A percentile compares a stretch with the other conserved stretches of the same genome.
phyloP scores from a whole-genome alignment of 1,284 basidiomycete genomes.

The Psilocybe mexicana region DNA sequence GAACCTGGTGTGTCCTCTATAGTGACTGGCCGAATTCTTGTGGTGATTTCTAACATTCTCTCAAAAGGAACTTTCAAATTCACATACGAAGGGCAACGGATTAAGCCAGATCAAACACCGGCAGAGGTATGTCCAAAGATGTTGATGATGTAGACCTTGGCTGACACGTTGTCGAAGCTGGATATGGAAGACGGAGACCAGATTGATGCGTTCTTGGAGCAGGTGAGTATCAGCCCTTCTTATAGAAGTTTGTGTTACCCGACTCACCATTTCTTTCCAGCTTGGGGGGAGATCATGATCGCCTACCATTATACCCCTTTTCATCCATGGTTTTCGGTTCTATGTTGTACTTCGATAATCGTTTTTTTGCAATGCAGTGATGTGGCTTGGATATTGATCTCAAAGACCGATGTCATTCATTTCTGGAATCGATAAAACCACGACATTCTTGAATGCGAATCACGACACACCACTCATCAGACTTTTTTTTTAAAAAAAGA shows the following conservation, averaged over 20 bases:
- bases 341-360: neutral
- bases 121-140: slow-evolving; percentile 39
- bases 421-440: neutral
- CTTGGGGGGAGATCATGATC: slow-evolving; percentile 8
- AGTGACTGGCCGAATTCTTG: neutral
- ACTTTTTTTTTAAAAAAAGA: too few relatives aligned
- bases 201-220: slow-evolving; percentile 55
- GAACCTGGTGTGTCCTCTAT: slow-evolving; percentile 42
- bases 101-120: slow-evolving; percentile 52
- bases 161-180: slow-evolving; percentile 32
- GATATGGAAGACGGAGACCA: slow-evolving; percentile 59
- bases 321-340: neutral
- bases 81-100: slow-evolving; percentile 49
- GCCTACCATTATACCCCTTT: neutral
- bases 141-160: slow-evolving; percentile 4
- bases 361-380: neutral
- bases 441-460: too few relatives aligned
- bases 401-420: neutral
- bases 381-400: neutral
- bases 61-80: slow-evolving; percentile 58
- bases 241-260: neutral
- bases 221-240: slow-evolving; percentile 37
- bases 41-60: neutral
- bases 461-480: too few relatives aligned
- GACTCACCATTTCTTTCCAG: neutral